Evolutionary conservation across 495 filamentous ascomycete species (phyloP).

Genomic region (Pyrenula aspistea): DNA sequence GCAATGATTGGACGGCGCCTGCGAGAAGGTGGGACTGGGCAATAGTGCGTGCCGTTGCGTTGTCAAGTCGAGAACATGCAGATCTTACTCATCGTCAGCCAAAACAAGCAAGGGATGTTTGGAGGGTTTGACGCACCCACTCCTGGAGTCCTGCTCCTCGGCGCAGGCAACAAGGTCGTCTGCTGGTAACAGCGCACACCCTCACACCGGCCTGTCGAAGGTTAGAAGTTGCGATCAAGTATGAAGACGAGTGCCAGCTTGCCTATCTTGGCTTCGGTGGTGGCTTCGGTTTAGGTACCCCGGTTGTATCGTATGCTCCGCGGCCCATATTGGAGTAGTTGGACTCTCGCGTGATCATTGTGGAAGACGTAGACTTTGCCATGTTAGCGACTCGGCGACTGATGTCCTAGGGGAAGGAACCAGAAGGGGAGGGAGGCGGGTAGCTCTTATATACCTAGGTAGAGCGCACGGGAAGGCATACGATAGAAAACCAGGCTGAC

Average conservation of each 20-base stretch:
- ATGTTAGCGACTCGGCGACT: not conserved
- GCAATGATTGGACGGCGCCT: not conserved
- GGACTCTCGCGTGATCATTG: conserved; percentile 38
- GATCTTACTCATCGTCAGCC: not conserved
- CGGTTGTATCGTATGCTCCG: conserved; percentile 48
- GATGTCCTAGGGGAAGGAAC: not conserved
- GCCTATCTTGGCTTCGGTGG: conserved; percentile 12
- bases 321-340: conserved; percentile 45
- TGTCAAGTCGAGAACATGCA: not conserved
- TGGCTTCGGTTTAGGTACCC: conserved; percentile 43
- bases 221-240: not conserved
- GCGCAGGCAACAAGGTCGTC: not conserved
- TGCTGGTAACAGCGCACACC: not conserved
- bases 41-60: not conserved
- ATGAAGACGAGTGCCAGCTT: not conserved
- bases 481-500: not conserved
- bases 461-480: not conserved
- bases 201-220: not conserved
- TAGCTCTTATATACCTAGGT: not conserved
- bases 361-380: conserved; percentile 1
- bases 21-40: not conserved
- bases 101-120: not conserved
- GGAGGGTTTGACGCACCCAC: not conserved
- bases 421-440: not conserved
- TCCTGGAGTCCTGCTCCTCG: not conserved